Base-by-base conservation (phyloP, 2,329 filamentous ascomycete species). In the Drechslerella stenobrocha region DNA sequence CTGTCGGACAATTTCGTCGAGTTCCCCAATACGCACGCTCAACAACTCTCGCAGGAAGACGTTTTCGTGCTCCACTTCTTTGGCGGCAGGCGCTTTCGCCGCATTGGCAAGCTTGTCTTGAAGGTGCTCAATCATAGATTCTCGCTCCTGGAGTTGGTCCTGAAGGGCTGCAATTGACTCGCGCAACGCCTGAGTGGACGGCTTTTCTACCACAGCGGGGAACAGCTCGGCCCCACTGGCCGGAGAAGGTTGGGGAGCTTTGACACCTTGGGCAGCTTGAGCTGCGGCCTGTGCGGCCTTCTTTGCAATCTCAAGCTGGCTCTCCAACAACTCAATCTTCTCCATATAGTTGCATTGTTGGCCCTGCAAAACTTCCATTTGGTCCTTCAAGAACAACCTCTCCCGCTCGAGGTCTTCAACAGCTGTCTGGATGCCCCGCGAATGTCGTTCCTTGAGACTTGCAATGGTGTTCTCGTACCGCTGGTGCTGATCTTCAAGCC, bases 121-220 rank as follows among this genome's bases (percentile, higher is more conserved):
- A 9, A 97, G 85, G 70, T 87, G 84, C 75, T 98, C 93, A 71
- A 97, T 95, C 35, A 85, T 86, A 66, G 87, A 83, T 78, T 98
- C 93, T 53, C 93, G 90, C 73, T 93, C 90, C 76, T 97, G 93
- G 4, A 98, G 82, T 76, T 98, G 93, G 76, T 97, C 92, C 77
- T 98, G 93, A 23, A 98, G 81, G 15, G 96, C 93, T 77, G 95
- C 86, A 74, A 98, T 96, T 0, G 91, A 96, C 77, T 98, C 93
- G 26, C 93, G 87, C 28, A 98, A 83, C 4, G 93, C 93, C 77
- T 97, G 92, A 0, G 91, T 89, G 1, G 92, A 96, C 61, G 96
- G 89, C 80, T 88, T 95, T 76, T 93, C 90, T 0, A 79, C 75
- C 15, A 74, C 74, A 37, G 79, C 77, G n/a, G 77, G 76, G 26